Percentiles rank a stretch among this genome's conserved stretches.
phyloP scores from a whole-genome alignment of 345 rosid genomes.

The Eucalyptus curtisii region DNA sequence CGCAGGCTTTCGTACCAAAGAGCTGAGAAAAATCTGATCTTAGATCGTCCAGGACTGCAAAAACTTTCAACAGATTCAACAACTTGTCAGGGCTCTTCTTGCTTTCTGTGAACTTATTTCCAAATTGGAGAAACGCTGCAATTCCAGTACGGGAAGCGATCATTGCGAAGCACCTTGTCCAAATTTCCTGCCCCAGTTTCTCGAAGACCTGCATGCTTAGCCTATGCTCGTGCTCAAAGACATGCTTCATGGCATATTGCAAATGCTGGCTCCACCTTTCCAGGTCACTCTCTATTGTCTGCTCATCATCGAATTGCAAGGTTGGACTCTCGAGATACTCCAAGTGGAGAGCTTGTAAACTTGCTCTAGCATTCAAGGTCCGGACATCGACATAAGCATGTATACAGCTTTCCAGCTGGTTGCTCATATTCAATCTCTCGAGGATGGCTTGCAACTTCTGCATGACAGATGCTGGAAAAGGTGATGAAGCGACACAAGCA shows the following conservation, averaged over 20 bases:
- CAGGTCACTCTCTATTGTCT: constrained; percentile 24
- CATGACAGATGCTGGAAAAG: constrained; percentile 2
- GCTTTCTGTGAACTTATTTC: constrained; percentile 37
- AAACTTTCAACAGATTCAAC: constrained; percentile 51
- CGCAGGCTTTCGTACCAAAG: constrained; percentile 40
- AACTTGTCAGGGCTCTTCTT: constrained; percentile 58
- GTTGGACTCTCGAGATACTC: constrained; percentile 31
- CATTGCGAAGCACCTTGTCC: constrained; percentile 30
- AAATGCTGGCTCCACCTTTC: constrained; percentile 48
- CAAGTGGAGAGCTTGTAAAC: constrained; percentile 25
- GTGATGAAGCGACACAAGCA: not conserved
- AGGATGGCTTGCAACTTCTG: constrained; percentile 36
- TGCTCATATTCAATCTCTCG: constrained; percentile 18
- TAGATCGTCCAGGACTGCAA: constrained; percentile 39
- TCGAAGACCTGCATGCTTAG: constrained; percentile 39
- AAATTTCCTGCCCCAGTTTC: constrained; percentile 11
- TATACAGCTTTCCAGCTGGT: constrained; percentile 20
- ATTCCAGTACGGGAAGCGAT: constrained; percentile 45
- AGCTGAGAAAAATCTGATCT: constrained; percentile 54
- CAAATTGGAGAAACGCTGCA: constrained; percentile 36
- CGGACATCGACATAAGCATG: constrained; percentile 24
- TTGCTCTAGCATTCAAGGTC: constrained; percentile 11
- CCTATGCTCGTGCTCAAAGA: constrained; percentile 30
- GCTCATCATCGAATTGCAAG: constrained; percentile 28
- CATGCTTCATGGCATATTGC: constrained; percentile 31